These are phyloP conservation scores for Mortierella claussenii DNA, from an alignment of 192 early-diverging fungal genomes.

Conservation along the genomic window DNA sequence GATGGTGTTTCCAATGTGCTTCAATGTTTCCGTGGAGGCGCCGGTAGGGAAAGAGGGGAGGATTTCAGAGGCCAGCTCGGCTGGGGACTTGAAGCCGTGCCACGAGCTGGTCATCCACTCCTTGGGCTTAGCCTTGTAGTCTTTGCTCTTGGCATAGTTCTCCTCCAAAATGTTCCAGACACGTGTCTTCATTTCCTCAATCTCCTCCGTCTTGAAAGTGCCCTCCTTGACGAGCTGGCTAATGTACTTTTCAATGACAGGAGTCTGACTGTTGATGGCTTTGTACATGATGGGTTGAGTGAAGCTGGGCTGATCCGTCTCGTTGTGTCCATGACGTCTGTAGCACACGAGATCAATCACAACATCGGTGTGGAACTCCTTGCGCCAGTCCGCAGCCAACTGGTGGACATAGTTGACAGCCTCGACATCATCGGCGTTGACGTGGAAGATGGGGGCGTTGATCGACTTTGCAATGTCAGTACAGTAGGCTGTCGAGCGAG, in stretches of 20 bases:
- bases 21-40: constrained; percentile 76
- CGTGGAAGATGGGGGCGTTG: constrained; percentile 97
- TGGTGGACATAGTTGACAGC: constrained; percentile 95
- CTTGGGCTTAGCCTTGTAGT: constrained; percentile 87
- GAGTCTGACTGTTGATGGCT: constrained; percentile 85
- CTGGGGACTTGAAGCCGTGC: constrained; percentile 86
- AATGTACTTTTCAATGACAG: constrained; percentile 88
- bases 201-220: constrained; percentile 82
- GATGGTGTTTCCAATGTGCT: constrained; percentile 86
- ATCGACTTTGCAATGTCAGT: constrained; percentile 98
- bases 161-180: constrained; percentile 94
- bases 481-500: constrained; percentile 95
- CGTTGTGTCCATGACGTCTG: constrained; percentile 98
- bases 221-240: constrained; percentile 86
- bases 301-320: constrained; percentile 98
- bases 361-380: constrained; percentile 95
- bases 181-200: constrained; percentile 89
- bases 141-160: constrained; percentile 88
- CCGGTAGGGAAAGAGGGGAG: constrained; percentile 77
- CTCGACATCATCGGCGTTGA: constrained; percentile 98
- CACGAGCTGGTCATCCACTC: constrained; percentile 98
- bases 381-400: constrained; percentile 96
- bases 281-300: constrained; percentile 99
- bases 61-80: constrained; percentile 76
- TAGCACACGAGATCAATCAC: constrained; percentile 98